A percentile compares a stretch with the other conserved stretches of the same genome.
Evolutionary conservation across 2,329 filamentous ascomycete genomes (phyloP).

Genomic region (Fusarium burgessii): DNA sequence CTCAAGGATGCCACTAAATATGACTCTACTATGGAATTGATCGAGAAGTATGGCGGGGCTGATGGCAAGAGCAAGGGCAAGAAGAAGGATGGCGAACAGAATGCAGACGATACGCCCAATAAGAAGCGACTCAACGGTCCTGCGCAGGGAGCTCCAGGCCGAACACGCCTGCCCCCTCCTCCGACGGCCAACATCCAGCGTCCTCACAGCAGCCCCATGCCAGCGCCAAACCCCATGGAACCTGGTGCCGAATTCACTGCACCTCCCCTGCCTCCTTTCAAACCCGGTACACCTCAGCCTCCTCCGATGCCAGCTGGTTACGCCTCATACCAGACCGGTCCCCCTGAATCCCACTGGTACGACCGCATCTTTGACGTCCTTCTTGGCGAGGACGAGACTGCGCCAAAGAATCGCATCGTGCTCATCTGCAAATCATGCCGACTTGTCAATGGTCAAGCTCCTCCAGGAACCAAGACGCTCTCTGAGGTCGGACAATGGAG

Average conservation of each 20-base stretch:
- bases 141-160: slow-evolving; percentile 43
- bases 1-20: slow-evolving; percentile 96
- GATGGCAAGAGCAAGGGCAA: slow-evolving; percentile 59
- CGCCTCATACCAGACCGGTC: slow-evolving; percentile 34
- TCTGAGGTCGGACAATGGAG: slow-evolving; percentile 89
- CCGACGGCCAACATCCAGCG: slow-evolving; percentile 72
- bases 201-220: slow-evolving; percentile 48
- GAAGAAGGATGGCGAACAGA: slow-evolving; percentile 42
- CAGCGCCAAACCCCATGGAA: slow-evolving; percentile 51
- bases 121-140: slow-evolving; percentile 25
- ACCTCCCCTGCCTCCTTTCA: slow-evolving; percentile 56
- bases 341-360: slow-evolving; percentile 80
- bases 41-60: slow-evolving; percentile 90
- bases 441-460: slow-evolving; percentile 94
- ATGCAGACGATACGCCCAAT: slow-evolving; percentile 26
- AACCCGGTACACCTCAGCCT: slow-evolving; percentile 46
- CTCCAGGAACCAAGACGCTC: slow-evolving; percentile 81
- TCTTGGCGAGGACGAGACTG: slow-evolving; percentile 93
- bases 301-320: slow-evolving; percentile 28
- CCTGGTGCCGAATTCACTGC: slow-evolving; percentile 58
- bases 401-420: slow-evolving; percentile 88
- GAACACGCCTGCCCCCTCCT: slow-evolving; percentile 68
- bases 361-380: slow-evolving; percentile 92
- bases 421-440: slow-evolving; percentile 86
- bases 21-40: slow-evolving; percentile 89